These are phyloP conservation scores for Ceratocystis cubensis DNA, from an alignment of 2,329 filamentous ascomycete species.

Conservation along the genomic window DNA sequence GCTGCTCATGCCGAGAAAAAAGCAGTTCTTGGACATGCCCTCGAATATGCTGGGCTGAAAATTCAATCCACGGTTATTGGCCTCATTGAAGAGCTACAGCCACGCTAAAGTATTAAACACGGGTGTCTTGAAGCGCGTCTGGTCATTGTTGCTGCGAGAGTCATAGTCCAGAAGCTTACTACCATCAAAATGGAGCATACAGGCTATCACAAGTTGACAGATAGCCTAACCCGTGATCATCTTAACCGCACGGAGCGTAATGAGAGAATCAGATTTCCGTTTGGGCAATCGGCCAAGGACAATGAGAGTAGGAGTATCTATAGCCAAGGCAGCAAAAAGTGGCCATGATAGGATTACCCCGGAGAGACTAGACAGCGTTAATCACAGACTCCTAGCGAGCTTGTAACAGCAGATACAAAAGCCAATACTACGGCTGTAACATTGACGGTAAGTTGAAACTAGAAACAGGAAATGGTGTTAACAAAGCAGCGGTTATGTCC, in stretches of 20 bases:
- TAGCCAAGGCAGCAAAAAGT: slow-evolving; percentile 42
- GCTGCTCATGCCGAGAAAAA: slow-evolving; percentile 67
- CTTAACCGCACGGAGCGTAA: slow-evolving; percentile 58
- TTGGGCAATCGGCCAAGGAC: slow-evolving; percentile 36
- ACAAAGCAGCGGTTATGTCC: background rate
- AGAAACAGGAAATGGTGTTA: slow-evolving; percentile 13
- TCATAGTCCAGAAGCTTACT: slow-evolving; percentile 42
- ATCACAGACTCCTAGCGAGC: slow-evolving; percentile 36
- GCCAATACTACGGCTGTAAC: slow-evolving; percentile 48
- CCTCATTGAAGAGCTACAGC: slow-evolving; percentile 68
- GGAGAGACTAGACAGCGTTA: slow-evolving; percentile 47
- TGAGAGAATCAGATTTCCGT: slow-evolving; percentile 56
- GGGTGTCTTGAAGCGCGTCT: slow-evolving; percentile 41
- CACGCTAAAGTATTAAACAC: slow-evolving; percentile 61
- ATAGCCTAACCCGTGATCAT: slow-evolving; percentile 52
- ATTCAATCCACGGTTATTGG: slow-evolving; percentile 75
- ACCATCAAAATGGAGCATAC: slow-evolving; percentile 50
- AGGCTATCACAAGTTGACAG: slow-evolving; percentile 46
- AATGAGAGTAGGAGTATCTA: slow-evolving; percentile 28
- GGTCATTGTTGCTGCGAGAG: slow-evolving; percentile 29
- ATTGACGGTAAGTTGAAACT: slow-evolving; percentile 51
- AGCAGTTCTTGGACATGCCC: slow-evolving; percentile 62
- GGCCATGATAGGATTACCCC: slow-evolving; percentile 54
- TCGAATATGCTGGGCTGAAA: slow-evolving; percentile 84
- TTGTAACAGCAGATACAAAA: slow-evolving; percentile 44